Evolutionary conservation across 2,329 filamentous ascomycete genomes (phyloP).

Genomic region (Bipolaris sorokiniana): DNA sequence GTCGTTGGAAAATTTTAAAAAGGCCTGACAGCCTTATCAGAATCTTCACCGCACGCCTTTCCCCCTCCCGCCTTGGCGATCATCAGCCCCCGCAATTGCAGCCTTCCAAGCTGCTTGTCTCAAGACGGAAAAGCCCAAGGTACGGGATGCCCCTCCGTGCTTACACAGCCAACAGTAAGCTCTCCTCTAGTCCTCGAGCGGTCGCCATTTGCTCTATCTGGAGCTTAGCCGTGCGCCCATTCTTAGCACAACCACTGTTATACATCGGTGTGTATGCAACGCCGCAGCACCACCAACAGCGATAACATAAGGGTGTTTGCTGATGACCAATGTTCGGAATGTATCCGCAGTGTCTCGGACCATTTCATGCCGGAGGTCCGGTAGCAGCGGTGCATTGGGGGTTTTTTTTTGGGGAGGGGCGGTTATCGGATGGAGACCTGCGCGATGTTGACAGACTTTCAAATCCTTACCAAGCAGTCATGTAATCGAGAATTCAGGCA

Average conservation of each 20-base stretch:
- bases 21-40: neutral
- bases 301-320: too few species aligned
- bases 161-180: constrained; percentile 26
- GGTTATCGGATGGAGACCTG: too few species aligned
- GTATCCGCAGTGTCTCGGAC: neutral
- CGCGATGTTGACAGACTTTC: constrained; percentile 6
- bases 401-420: too few species aligned
- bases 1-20: neutral
- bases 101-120: neutral
- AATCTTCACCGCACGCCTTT: constrained; percentile 4
- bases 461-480: constrained; percentile 17
- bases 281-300: neutral
- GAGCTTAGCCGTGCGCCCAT: constrained; percentile 7
- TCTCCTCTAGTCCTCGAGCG: constrained; percentile 6
- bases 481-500: constrained; percentile 6
- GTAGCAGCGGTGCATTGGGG: too few species aligned
- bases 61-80: constrained; percentile 9
- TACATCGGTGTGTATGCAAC: neutral
- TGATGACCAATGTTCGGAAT: neutral
- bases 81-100: constrained; percentile 23
- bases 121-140: constrained; percentile 22
- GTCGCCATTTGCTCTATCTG: constrained; percentile 7
- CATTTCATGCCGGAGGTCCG: neutral
- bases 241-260: too few species aligned
- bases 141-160: constrained; percentile 13